Base-by-base conservation (phyloP, 257 asterid genomes). In the Voacanga thouarsii region DNA sequence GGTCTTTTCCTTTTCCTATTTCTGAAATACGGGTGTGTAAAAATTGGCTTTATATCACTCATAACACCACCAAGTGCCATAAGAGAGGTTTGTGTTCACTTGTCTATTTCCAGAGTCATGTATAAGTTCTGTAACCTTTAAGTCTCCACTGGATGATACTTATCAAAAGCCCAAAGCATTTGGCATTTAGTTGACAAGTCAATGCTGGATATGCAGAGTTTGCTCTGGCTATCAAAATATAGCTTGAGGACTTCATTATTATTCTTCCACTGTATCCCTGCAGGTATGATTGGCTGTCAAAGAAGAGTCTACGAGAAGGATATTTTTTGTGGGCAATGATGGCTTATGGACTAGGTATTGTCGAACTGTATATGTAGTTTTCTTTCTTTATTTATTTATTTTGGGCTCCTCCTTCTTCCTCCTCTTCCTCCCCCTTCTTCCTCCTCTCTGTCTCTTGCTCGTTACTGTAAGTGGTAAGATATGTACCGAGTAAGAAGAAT, bases 271-370 rank as follows among this genome's bases (percentile, higher is more conserved):
- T 74, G 71, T 50, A 12, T 71, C 57, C 80, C 83, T 85, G 80
- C 88, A 96, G 99, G 88, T 92, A 90, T 51, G 99, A 96, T 78
- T 93, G 99, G 99, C 86, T 96, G 77, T 87, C 97, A 30, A 92
- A 89, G 59, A 96, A 86, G 86, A 88, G 85, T 80, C 91, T 96
- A 19, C 91, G 86, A 74, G 76, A 85, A 39, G 99, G 99, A 64
- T 96, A 96, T 84, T 96, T 96, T 57, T 68, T 96, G 70, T 90
- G 96, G 92, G 94, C 97, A 45, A 96, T 96, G 97, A 43, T 92
- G 65, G 98, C 99, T 71, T 96, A 92, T 66, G 98, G 99, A 77
- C 86, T 89, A 83, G 98, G 98, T 93, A 89, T 30, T 30, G 21
- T 26, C 33, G 15, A 56, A 45, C 44, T 60, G 5, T 75, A 68